A percentile compares a stretch with the other conserved stretches of the same genome.
Conservation (phyloP, 2,329 filamentous ascomycete genomes). For the Samsoniella hepiali region DNA sequence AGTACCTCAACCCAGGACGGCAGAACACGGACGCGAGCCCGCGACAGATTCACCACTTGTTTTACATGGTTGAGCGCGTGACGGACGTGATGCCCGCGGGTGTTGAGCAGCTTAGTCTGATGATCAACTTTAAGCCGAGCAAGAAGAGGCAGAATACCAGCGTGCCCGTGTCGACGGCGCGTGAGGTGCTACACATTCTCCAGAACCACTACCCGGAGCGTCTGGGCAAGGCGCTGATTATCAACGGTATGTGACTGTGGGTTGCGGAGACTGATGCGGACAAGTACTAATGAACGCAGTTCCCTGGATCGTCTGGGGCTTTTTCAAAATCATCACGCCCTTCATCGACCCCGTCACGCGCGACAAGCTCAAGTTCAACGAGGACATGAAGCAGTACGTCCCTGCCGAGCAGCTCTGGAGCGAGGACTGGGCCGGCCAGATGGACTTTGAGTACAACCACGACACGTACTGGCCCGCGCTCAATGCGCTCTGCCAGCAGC, state of each 20-base stretch:
- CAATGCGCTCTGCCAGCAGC: constrained; percentile 64
- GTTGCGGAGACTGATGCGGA: neutral
- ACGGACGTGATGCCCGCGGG: constrained; percentile 84
- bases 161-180: constrained; percentile 71
- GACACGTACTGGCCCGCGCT: constrained; percentile 84
- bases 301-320: constrained; percentile 85
- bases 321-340: constrained; percentile 93
- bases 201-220: constrained; percentile 96
- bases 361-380: constrained; percentile 97
- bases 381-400: constrained; percentile 79
- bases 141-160: constrained; percentile 69
- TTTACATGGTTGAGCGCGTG: constrained; percentile 91
- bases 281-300: constrained; percentile 48
- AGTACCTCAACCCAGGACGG: constrained; percentile 83
- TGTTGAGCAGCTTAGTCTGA: constrained; percentile 79
- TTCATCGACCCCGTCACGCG: constrained; percentile 95
- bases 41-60: constrained; percentile 86
- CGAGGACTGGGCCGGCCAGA: constrained; percentile 67
- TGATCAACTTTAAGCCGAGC: constrained; percentile 88
- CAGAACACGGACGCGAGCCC: constrained; percentile 90
- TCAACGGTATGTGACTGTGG: constrained; percentile 63
- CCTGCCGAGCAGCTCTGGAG: constrained; percentile 80
- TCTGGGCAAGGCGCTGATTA: constrained; percentile 81
- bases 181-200: constrained; percentile 83
- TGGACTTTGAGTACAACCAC: constrained; percentile 92